Evolutionary conservation across 2,329 filamentous ascomycete genomes (phyloP), one percentile per base, ranked within the genome.

Genomic region (Fusarium dimerum): DNA sequence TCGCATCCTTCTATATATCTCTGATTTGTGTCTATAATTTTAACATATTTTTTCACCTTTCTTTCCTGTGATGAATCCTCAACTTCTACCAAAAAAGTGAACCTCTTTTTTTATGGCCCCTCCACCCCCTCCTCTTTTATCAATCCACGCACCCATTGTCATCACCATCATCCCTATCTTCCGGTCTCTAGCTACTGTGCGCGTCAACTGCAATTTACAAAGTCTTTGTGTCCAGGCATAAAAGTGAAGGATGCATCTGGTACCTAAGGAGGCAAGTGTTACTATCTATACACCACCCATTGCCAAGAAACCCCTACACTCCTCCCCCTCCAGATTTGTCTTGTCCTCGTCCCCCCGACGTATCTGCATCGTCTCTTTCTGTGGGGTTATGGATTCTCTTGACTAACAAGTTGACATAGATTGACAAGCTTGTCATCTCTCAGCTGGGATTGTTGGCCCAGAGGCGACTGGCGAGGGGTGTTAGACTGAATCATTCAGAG

Each of bases 401-500:
- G 40, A 50, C 57, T 65, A 51, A 60, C 62, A 51, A 46, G 55
- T 55, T 57, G 57, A 43, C 45, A 50, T 50, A 97, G 93, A 82
- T 97, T 68, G 93, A 97, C 80, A 97, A 97, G 85, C 90, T 97
- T 74, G 83, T 88, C 71, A 93, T 96, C 69, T 90, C 92, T 49
- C 91, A 97, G 74, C 78, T 96, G 56, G 93, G 93, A 63, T 82
- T 88, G 61, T 82, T 97, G 45, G 93, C 93, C 49, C 93, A 97
- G 77, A 83, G 88, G 59, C 85, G 93, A 54, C 85, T 97, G 61
- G 93, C 93, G 32, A 81, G 93, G 65, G 93, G 93, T 47, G 86
- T 97, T 48, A 88, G 87, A 69, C 78, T 97, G 64, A 97, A 97
- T 69, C 91, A 96, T 76, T 81, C 88, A 32, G 93, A 97, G 78